phyloP scores from a whole-genome alignment of 2,329 filamentous ascomycete species.

The Teratosphaeriaceae sp. region DNA sequence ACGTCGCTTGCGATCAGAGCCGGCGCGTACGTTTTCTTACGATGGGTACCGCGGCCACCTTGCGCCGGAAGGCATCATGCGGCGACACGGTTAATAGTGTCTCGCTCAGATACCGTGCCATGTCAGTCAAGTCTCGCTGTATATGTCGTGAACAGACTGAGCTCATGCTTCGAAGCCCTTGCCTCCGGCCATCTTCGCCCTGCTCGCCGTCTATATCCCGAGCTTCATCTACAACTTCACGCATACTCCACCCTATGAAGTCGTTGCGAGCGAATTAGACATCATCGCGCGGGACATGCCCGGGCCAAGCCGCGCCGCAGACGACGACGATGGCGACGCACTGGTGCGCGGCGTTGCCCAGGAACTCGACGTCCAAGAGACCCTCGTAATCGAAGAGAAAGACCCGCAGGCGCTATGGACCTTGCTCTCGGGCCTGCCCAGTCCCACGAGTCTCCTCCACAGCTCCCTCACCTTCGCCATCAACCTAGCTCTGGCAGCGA shows the following conservation, averaged over 20 bases:
- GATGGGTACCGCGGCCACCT: slow-evolving; percentile 26
- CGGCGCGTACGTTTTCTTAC: slow-evolving; percentile 28
- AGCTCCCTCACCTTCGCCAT: slow-evolving; percentile 52
- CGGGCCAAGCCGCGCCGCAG: too few species aligned
- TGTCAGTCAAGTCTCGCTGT: slow-evolving; percentile 19
- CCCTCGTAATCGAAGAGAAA: slow-evolving; percentile 52
- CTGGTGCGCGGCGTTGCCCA: slow-evolving; percentile 36
- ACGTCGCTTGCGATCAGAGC: slow-evolving; percentile 14
- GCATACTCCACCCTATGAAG: slow-evolving; percentile 25
- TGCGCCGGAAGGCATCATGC: slow-evolving; percentile 13
- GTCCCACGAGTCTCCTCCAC: slow-evolving; percentile 57
- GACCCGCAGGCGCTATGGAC: slow-evolving; percentile 54
- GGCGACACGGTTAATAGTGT: slow-evolving; percentile 7
- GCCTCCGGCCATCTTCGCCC: slow-evolving; percentile 29
- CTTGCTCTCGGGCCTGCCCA: slow-evolving; percentile 70
- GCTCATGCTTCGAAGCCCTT: slow-evolving; percentile 23
- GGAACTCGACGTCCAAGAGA: slow-evolving; percentile 57
- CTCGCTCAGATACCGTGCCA: slow-evolving; percentile 29
- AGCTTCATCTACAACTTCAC: slow-evolving; percentile 29
- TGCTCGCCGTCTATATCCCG: slow-evolving; percentile 40
- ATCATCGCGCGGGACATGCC: slow-evolving; percentile 26
- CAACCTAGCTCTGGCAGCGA: slow-evolving; percentile 62
- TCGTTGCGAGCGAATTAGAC: slow-evolving; percentile 29
- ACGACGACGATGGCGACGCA: slow-evolving; percentile 18
- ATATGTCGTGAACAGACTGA: slow-evolving; percentile 4